Evolutionary conservation across 1,284 basidiomycete genomes (phyloP).

Genomic region (Ganoderma leucocontextum): DNA sequence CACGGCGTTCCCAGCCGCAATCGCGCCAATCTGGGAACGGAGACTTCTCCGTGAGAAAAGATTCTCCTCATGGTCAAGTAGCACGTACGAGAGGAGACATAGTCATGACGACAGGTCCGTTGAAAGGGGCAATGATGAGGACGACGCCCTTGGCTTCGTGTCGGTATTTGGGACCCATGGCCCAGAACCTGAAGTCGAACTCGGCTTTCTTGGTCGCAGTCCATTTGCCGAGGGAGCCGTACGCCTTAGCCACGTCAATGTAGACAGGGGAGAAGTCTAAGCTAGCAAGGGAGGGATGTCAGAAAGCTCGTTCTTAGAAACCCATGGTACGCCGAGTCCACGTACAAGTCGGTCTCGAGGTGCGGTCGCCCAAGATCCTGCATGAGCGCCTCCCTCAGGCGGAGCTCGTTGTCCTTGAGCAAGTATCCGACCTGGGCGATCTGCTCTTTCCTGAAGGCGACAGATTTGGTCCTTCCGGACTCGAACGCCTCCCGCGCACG

Average conservation of each 20-base stretch:
- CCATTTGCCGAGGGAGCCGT: conserved; percentile 80
- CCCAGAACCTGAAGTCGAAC: conserved; percentile 61
- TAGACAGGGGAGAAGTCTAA: conserved; percentile 60
- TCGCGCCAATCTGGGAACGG: conserved; percentile 66
- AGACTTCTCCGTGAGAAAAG: neutral
- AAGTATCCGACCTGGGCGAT: conserved; percentile 70
- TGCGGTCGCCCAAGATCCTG: conserved; percentile 65
- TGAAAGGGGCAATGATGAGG: conserved; percentile 68
- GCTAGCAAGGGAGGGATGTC: neutral
- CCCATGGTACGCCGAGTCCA: conserved; percentile 18
- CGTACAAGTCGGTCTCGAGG: conserved; percentile 64
- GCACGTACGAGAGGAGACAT: conserved; percentile 59
- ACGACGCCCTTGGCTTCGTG: conserved; percentile 82
- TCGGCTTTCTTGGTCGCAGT: conserved; percentile 69
- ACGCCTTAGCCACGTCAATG: conserved; percentile 67
- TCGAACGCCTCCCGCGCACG: conserved; percentile 59
- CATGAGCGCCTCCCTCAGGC: conserved; percentile 60
- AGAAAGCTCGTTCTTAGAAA: neutral
- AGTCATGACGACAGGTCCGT: conserved; percentile 58
- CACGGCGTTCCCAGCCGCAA: conserved; percentile 82
- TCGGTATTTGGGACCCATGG: conserved; percentile 66
- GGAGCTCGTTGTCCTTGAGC: conserved; percentile 66
- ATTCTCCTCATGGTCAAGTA: neutral
- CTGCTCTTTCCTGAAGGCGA: conserved; percentile 71
- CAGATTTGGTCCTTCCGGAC: conserved; percentile 63